Evolutionary conservation across 2,329 filamentous ascomycete genomes (phyloP), one percentile per base, ranked within the genome.

Genomic region (Fonsecaea multimorphosa): DNA sequence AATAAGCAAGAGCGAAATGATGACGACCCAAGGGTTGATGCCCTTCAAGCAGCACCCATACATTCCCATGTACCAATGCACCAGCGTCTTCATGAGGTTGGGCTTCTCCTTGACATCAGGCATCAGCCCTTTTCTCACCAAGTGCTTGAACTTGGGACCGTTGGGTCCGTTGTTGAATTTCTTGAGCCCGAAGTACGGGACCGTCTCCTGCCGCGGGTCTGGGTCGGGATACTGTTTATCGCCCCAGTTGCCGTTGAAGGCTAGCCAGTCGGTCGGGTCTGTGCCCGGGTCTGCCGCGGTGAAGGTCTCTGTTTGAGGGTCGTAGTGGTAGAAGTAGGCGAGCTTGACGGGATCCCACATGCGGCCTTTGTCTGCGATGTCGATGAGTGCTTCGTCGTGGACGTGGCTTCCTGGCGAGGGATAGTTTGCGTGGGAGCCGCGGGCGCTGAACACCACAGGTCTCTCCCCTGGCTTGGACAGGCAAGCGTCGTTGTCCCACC

Each of bases 91-190:
- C 34, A 67, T 64, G 9, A 69, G 36, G 19, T 53, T 63, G 3
- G 49, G 19, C 40, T 59, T 61, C 14, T 81, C 75, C 16, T 78
- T 77, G n/a, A 78, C 77, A 44, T 78, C 76, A 2, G 74, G 71
- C 89, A 73, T 92, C 96, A 60, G 96, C 85, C 75, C 89, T 87
- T 84, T 84, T 38, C 93, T 84, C 12, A 87, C 86, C 58, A 98
- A 81, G 68, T 91, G 89, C 83, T 98, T 98, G 83, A 90, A 95
- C 69, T 91, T 87, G 3, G 94, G 94, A 0, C 94, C 95, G 4
- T 89, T 79, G 0, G 94, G 94, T 0, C 95, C 94, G 52, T 90
- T 92, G 27, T 96, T 91, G 76, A 97, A 98, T 78, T 98, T 93
- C 73, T 96, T 96, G 76, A 97, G 90, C 0, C 93, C 93, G 62